A percentile compares a stretch with the other conserved stretches of the same genome.
Conservation (phyloP, 225 moss, liverwort and hornwort genomes). For the Bryum argenteum region DNA sequence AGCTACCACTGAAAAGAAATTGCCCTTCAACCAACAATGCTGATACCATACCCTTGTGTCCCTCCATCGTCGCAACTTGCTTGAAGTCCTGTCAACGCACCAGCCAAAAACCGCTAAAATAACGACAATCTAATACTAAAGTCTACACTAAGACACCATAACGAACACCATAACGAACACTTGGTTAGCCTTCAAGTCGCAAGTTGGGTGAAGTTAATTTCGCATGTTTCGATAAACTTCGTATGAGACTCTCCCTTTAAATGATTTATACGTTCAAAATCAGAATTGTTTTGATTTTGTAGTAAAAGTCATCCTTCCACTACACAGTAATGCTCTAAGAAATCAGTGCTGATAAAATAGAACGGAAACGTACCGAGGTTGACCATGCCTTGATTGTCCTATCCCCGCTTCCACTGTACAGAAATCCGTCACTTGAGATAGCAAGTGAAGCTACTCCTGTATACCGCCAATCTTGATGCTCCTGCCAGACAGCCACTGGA, state of each 20-base stretch:
- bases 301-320: neutral
- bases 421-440: slow-evolving; percentile 66
- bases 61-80: slow-evolving; percentile 70
- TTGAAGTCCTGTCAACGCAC: slow-evolving; percentile 50
- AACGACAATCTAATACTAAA: neutral
- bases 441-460: slow-evolving; percentile 81
- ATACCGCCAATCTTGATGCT: slow-evolving; percentile 88
- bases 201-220: neutral
- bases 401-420: slow-evolving; percentile 96
- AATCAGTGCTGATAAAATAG: neutral
- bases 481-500: slow-evolving; percentile 75
- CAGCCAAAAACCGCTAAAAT: slow-evolving; percentile 13
- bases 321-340: neutral
- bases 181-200: neutral
- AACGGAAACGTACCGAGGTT: slow-evolving; percentile 46
- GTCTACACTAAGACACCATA: neutral
- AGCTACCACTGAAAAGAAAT: slow-evolving; percentile 91
- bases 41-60: slow-evolving; percentile 79
- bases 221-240: neutral
- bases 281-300: neutral
- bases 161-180: neutral
- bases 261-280: neutral
- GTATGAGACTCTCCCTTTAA: neutral
- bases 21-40: slow-evolving; percentile 77
- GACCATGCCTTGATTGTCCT: slow-evolving; percentile 92